Conservation (phyloP, 306 rosid genomes). For the Acacia crassicarpa region DNA sequence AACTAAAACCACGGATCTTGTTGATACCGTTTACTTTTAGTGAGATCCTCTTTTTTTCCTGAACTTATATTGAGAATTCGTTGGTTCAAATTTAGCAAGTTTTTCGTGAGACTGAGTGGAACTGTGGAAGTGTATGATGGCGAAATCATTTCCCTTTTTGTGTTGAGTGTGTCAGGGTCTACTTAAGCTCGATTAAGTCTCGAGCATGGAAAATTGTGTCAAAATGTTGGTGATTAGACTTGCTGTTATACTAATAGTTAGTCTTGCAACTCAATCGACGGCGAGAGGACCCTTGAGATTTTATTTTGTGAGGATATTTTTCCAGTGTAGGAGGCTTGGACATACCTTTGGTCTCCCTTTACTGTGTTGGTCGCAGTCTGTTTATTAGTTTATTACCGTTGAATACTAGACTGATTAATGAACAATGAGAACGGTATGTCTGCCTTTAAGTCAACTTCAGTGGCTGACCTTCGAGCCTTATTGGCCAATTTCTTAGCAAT, state of each 20-base stretch:
- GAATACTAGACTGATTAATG: too few relatives aligned
- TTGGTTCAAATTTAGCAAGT: background rate
- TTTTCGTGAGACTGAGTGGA: background rate
- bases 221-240: background rate
- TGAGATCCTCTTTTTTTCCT: too few relatives aligned
- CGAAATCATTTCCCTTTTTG: background rate
- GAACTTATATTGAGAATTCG: background rate
- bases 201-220: background rate
- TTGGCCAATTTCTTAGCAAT: too few relatives aligned
- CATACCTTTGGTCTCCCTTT: too few relatives aligned
- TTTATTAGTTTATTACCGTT: too few relatives aligned
- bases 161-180: background rate
- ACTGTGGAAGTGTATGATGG: background rate
- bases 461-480: too few relatives aligned
- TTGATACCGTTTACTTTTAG: background rate
- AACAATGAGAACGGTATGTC: too few relatives aligned
- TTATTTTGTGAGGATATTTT: background rate
- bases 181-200: background rate
- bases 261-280: conserved; percentile 5
- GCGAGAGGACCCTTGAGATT: background rate
- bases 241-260: too few relatives aligned
- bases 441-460: too few relatives aligned
- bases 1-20: background rate
- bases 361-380: too few relatives aligned
- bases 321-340: too few relatives aligned